phyloP scores from a whole-genome alignment of 768 basidiomycete species.

The Saitozyma sp. region DNA sequence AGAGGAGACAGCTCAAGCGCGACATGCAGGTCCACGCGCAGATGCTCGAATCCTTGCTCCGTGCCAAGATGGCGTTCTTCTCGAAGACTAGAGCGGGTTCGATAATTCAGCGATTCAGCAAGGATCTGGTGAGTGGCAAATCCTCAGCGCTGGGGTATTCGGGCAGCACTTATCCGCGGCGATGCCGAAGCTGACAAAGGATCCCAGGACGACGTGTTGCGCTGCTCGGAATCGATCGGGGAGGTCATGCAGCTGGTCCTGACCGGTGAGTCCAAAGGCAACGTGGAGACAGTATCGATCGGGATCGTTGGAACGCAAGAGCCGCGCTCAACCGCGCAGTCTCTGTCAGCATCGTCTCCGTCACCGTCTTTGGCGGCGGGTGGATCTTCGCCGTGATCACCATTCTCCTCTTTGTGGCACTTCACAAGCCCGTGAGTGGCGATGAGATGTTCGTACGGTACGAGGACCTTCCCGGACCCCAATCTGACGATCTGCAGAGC shows the following conservation, averaged over 20 bases:
- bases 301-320: not conserved
- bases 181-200: not conserved
- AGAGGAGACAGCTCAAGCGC: not conserved
- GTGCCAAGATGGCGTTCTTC: slow-evolving; percentile 39
- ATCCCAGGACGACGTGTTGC: slow-evolving; percentile 16
- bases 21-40: slow-evolving; percentile 21
- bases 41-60: slow-evolving; percentile 35
- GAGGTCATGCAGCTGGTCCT: slow-evolving; percentile 7
- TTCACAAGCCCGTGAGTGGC: slow-evolving; percentile 31
- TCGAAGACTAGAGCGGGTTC: slow-evolving; percentile 37
- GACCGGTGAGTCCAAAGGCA: slow-evolving; percentile 13
- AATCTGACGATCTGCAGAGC: slow-evolving; percentile 9
- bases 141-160: not conserved
- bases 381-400: slow-evolving; percentile 21
- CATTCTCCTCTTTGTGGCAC: slow-evolving; percentile 7
- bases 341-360: slow-evolving; percentile 16
- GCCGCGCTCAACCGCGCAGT: slow-evolving; percentile 17
- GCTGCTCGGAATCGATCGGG: slow-evolving; percentile 24
- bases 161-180: not conserved
- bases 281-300: not conserved
- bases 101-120: slow-evolving; percentile 41
- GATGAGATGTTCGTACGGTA: not conserved
- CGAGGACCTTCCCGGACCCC: not conserved
- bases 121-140: slow-evolving; percentile 31
- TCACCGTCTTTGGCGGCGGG: slow-evolving; percentile 29